Evolutionary conservation across 23 red algal genomes (phyloP).

Genomic region (Gracilaria domingensis): DNA sequence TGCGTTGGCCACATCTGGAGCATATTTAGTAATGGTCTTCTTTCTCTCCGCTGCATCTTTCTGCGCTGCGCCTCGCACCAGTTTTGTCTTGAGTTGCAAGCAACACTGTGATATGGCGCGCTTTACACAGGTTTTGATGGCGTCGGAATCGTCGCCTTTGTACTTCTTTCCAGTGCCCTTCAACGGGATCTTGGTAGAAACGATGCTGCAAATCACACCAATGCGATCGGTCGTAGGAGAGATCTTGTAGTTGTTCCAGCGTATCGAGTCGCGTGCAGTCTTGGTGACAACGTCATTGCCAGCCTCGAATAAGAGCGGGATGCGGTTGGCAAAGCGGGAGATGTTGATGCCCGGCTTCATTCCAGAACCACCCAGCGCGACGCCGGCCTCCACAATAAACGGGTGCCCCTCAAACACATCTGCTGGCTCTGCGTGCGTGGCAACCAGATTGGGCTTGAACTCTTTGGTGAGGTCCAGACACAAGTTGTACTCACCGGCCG

Average conservation of each 20-base stretch:
- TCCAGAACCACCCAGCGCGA: conserved; percentile 74
- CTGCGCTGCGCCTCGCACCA: conserved; percentile 60
- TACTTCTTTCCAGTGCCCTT: conserved; percentile 98
- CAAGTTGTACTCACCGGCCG: conserved; percentile 97
- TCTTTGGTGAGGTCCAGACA: conserved; percentile 90
- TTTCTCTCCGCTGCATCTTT: conserved; percentile 75
- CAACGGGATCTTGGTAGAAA: conserved; percentile 89
- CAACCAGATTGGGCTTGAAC: conserved; percentile 79
- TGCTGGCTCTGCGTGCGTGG: conserved; percentile 86
- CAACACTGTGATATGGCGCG: conserved; percentile 89
- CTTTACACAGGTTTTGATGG: conserved; percentile 78
- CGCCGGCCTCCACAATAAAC: conserved; percentile 94
- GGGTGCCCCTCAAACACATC: conserved; percentile 94
- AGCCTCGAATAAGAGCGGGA: conserved; percentile 91
- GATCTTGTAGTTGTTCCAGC: conserved; percentile 93
- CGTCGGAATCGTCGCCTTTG: conserved; percentile 89
- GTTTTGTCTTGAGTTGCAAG: conserved; percentile 87
- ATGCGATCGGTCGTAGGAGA: conserved; percentile 80
- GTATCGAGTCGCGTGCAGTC: conserved; percentile 79
- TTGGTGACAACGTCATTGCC: conserved; percentile 94
- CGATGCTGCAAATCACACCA: conserved; percentile 91
- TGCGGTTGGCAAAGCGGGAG: conserved; percentile 93
- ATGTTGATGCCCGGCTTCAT: conserved; percentile 89
- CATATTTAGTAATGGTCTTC: conserved; percentile 78
- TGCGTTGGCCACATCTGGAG: conserved; percentile 83